Percentiles rank a stretch among this genome's conserved stretches.
Evolutionary conservation across 1,139 yeast species (phyloP).

Genomic region (Lodderomyces jiufengensis): DNA sequence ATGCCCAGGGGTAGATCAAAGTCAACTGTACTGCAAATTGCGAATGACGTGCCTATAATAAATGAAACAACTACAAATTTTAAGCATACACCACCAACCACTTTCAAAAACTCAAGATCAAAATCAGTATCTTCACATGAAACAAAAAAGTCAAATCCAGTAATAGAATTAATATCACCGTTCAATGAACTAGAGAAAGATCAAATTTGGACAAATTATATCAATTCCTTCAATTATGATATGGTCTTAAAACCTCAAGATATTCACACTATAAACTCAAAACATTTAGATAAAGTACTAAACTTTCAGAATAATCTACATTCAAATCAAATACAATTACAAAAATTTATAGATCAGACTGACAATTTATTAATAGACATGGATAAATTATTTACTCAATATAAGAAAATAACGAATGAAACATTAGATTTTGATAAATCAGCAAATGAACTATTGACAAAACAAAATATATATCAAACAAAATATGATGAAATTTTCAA

Average conservation of each 20-base stretch:
- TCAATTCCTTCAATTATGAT: constrained; percentile 37
- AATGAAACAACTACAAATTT: constrained; percentile 8
- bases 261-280: constrained; percentile 30
- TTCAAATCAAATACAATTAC: constrained; percentile 30
- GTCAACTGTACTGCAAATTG: constrained; percentile 48
- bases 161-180: constrained; percentile 24
- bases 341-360: constrained; percentile 39
- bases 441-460: constrained; percentile 51
- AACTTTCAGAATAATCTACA: constrained; percentile 42
- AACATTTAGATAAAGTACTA: constrained; percentile 27
- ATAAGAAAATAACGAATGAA: constrained; percentile 54
- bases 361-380: constrained; percentile 39
- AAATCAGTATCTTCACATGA: constrained; percentile 14
- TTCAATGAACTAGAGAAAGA: constrained; percentile 34
- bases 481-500: constrained; percentile 48
- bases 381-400: constrained; percentile 43
- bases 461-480: constrained; percentile 43
- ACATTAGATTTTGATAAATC: constrained; percentile 62
- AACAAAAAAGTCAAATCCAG: neutral
- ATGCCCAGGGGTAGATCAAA: constrained; percentile 45
- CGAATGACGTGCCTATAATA: constrained; percentile 32
- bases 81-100: constrained; percentile 5
- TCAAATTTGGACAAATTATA: constrained; percentile 27
- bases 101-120: constrained; percentile 17
- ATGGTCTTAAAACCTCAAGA: constrained; percentile 31